phyloP scores from a whole-genome alignment of 2,329 filamentous ascomycete species.

The Ceratocystis smalleyi region DNA sequence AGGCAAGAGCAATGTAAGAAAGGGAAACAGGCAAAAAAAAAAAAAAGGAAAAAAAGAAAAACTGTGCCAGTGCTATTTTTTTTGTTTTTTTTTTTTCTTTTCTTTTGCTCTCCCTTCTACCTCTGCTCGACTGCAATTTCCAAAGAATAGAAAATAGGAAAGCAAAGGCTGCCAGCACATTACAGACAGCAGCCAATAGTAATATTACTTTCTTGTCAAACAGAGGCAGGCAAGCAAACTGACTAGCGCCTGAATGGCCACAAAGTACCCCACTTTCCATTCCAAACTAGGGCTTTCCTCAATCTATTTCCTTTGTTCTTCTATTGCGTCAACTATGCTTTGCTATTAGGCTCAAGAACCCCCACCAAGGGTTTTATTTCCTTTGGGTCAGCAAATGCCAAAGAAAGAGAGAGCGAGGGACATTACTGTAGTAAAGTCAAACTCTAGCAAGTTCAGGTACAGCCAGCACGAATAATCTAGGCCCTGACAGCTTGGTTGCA shows the following conservation, averaged over 20 bases:
- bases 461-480: not conserved
- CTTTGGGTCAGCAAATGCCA: not conserved
- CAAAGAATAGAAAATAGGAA: not conserved
- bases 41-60: not conserved
- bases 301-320: constrained; percentile 1
- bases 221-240: not conserved
- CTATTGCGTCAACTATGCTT: not conserved
- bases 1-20: not conserved
- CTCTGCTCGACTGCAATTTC: not conserved
- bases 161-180: not conserved
- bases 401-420: not conserved
- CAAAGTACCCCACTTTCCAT: not conserved
- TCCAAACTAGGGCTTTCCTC: not conserved
- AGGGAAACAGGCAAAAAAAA: not conserved
- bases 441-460: not conserved
- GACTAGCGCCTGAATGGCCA: not conserved
- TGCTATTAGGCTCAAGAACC: not conserved
- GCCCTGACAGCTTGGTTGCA: not conserved
- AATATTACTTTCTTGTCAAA: not conserved
- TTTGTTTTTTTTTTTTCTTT: too few species aligned
- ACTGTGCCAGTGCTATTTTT: not conserved
- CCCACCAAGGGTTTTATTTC: not conserved
- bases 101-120: not conserved
- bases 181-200: not conserved
- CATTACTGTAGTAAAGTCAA: not conserved